Evolutionary conservation across 176 grass and related monocot genomes (phyloP).

Genomic region (Avena atlantica): DNA sequence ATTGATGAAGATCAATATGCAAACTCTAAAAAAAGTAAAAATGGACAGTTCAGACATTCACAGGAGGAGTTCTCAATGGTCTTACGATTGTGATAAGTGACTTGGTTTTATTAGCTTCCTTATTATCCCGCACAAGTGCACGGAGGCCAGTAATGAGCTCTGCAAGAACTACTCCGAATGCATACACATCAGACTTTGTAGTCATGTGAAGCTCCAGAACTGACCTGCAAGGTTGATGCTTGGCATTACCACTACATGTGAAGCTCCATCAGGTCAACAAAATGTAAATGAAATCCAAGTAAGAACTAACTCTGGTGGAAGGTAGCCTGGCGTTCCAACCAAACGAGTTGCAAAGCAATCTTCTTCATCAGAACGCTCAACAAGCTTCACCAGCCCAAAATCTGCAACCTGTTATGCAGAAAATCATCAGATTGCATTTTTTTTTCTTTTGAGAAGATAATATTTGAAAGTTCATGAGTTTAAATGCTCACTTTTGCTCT

Average conservation of each 20-base stretch:
- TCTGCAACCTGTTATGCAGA: constrained; percentile 62
- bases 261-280: background rate
- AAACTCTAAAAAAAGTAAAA: background rate
- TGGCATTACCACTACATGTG: constrained; percentile 7
- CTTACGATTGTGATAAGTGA: constrained; percentile 66
- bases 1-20: background rate
- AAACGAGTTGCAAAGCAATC: constrained; percentile 64
- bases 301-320: constrained; percentile 71
- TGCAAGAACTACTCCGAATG: constrained; percentile 76
- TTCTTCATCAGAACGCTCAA: constrained; percentile 58
- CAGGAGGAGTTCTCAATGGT: background rate
- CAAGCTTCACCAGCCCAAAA: constrained; percentile 71
- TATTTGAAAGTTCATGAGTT: background rate
- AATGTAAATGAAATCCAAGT: constrained; percentile 12
- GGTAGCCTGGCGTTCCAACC: constrained; percentile 78
- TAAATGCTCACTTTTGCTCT: constrained; percentile 61
- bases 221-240: constrained; percentile 45
- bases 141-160: constrained; percentile 67
- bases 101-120: constrained; percentile 61
- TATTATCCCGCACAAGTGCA: constrained; percentile 61
- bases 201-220: constrained; percentile 76
- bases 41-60: background rate
- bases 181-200: constrained; percentile 71
- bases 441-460: background rate
- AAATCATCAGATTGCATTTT: constrained; percentile 6